A percentile compares a stretch with the other conserved stretches of the same genome.
These are phyloP conservation scores for Kurtzmaniella fragi DNA, from an alignment of 805 yeast genomes.

Conservation along the genomic window DNA sequence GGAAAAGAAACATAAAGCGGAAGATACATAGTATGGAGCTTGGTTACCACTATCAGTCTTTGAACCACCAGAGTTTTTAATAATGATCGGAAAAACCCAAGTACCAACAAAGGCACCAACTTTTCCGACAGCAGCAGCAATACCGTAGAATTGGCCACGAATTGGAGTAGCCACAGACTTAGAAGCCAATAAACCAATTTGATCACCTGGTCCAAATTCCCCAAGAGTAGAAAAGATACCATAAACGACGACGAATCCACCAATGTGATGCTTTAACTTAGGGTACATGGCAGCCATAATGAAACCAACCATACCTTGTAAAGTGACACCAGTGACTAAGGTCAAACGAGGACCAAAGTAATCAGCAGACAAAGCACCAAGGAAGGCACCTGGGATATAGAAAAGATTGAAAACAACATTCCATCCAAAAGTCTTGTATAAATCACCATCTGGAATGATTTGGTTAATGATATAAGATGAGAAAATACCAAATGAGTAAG, in stretches of 20 bases:
- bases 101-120: slow-evolving; percentile 86
- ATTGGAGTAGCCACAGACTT: slow-evolving; percentile 75
- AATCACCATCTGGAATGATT: slow-evolving; percentile 51
- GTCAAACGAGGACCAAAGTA: slow-evolving; percentile 78
- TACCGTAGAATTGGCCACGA: slow-evolving; percentile 80
- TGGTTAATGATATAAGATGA: slow-evolving; percentile 59
- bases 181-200: slow-evolving; percentile 75
- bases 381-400: slow-evolving; percentile 76
- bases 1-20: slow-evolving; percentile 64
- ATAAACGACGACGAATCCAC: slow-evolving; percentile 69
- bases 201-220: slow-evolving; percentile 87
- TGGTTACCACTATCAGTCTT: slow-evolving; percentile 49
- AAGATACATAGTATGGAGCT: slow-evolving; percentile 74
- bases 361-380: slow-evolving; percentile 73
- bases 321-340: slow-evolving; percentile 52
- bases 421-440: slow-evolving; percentile 78
- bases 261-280: slow-evolving; percentile 51
- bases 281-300: slow-evolving; percentile 67
- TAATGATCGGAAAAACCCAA: slow-evolving; percentile 73
- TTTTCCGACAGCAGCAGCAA: slow-evolving; percentile 84
- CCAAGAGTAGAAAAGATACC: slow-evolving; percentile 80
- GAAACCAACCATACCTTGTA: slow-evolving; percentile 71
- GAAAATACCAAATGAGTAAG: slow-evolving; percentile 77
- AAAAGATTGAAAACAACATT: slow-evolving; percentile 74
- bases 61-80: slow-evolving; percentile 51